phyloP scores from a whole-genome alignment of 1,139 yeast species.

The Scheffersomyces titani region DNA sequence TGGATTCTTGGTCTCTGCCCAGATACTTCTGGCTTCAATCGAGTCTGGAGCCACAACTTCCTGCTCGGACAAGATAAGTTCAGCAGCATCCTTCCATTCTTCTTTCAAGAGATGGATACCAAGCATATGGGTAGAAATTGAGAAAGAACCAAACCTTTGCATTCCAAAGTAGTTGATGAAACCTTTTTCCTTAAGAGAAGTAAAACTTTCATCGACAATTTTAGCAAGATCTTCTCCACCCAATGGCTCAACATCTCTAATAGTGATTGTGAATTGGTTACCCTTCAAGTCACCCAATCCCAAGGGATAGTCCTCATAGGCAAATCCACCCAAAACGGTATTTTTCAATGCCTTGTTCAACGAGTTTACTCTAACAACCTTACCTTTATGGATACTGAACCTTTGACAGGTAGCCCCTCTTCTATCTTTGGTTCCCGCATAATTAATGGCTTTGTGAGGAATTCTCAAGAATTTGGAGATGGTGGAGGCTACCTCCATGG shows the following conservation, averaged over 20 bases:
- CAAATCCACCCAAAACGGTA: conserved; percentile 73
- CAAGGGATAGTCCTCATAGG: conserved; percentile 63
- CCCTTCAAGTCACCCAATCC: conserved; percentile 84
- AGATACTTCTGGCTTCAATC: conserved; percentile 73
- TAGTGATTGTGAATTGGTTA: conserved; percentile 81
- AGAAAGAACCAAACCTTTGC: conserved; percentile 97
- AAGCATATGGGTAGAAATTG: conserved; percentile 83
- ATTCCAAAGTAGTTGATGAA: conserved; percentile 93
- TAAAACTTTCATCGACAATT: conserved; percentile 53
- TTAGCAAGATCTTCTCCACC: conserved; percentile 36
- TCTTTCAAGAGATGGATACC: conserved; percentile 73
- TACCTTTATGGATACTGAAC: conserved; percentile 68
- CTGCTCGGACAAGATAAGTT: conserved; percentile 80
- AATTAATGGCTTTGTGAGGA: conserved; percentile 68
- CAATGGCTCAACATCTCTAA: conserved; percentile 61
- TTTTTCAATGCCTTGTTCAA: conserved; percentile 76
- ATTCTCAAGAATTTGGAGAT: conserved; percentile 72
- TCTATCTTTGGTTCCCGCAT: conserved; percentile 96
- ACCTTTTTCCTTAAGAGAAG: conserved; percentile 65
- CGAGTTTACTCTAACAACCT: conserved; percentile 76
- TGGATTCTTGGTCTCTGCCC: conserved; percentile 78
- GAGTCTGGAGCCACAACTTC: conserved; percentile 82
- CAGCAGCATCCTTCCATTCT: conserved; percentile 80
- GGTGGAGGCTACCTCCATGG: conserved; percentile 89
- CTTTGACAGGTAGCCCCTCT: conserved; percentile 94